Percentiles rank a stretch among this genome's conserved stretches.
These are phyloP conservation scores for Tylopilus vinaceipallidus DNA, from an alignment of 768 basidiomycete species.

Conservation along the genomic window DNA sequence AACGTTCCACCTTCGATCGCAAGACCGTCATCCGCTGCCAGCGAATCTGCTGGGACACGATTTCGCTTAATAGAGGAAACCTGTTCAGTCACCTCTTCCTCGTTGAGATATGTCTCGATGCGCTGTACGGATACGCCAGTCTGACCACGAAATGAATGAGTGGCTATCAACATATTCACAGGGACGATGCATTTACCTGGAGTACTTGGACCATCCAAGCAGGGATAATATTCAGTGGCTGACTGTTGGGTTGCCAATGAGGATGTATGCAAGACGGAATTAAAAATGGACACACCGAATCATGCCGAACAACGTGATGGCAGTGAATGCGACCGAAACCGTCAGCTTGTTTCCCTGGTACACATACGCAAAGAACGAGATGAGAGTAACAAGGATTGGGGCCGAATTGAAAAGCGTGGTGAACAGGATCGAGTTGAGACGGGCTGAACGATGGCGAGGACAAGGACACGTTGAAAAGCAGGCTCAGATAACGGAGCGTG, in stretches of 20 bases:
- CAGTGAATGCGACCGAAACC: constrained; percentile 81
- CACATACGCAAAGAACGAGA: constrained; percentile 76
- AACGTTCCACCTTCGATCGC: constrained; percentile 52
- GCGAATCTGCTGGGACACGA: constrained; percentile 22
- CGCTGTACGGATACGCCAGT: constrained; percentile 58
- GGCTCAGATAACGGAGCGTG: not conserved
- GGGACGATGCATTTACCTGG: constrained; percentile 35
- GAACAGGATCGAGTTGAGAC: constrained; percentile 73
- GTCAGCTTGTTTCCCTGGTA: constrained; percentile 72
- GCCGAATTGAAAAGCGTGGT: constrained; percentile 69
- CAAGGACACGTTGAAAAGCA: not conserved
- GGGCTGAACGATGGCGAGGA: constrained; percentile 42
- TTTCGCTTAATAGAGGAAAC: constrained; percentile 54
- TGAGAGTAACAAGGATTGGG: constrained; percentile 77
- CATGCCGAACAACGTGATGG: constrained; percentile 86
- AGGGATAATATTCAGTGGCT: constrained; percentile 78
- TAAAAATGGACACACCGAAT: constrained; percentile 46
- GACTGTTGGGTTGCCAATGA: constrained; percentile 31
- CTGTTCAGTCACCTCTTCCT: constrained; percentile 61
- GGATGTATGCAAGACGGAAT: not conserved
- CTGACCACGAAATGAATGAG: constrained; percentile 22
- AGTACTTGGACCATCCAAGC: constrained; percentile 76
- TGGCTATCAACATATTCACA: too few species aligned
- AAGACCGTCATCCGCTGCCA: constrained; percentile 35
- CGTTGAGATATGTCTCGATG: constrained; percentile 57